A percentile compares a stretch with the other conserved stretches of the same genome.
phyloP scores from a whole-genome alignment of 306 rosid genomes.

The Citrullus mucosospermus region DNA sequence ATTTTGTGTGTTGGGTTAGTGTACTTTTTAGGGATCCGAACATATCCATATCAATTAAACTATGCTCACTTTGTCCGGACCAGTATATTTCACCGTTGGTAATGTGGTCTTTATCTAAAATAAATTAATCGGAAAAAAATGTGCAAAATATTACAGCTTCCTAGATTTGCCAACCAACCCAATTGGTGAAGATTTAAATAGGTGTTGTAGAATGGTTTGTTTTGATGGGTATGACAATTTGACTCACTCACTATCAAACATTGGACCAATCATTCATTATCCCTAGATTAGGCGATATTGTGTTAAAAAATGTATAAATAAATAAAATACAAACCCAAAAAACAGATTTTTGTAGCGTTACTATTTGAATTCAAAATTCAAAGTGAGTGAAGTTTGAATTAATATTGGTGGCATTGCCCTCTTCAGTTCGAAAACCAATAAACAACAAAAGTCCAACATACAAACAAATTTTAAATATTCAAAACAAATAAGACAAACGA shows the following conservation, averaged over 20 bases:
- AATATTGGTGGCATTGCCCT: background rate
- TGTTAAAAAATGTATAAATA: background rate
- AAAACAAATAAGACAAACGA: background rate
- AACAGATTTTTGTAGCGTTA: background rate
- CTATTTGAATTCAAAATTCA: constrained; percentile 1
- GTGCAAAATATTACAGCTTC: background rate
- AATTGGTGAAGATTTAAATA: background rate
- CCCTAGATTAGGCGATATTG: background rate
- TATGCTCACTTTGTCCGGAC: too few relatives aligned
- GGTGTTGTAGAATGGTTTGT: background rate
- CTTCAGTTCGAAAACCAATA: background rate
- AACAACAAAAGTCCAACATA: background rate
- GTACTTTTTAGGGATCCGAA: too few relatives aligned
- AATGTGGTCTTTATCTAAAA: too few relatives aligned
- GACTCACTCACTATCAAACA: background rate
- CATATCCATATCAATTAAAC: too few relatives aligned
- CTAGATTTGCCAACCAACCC: background rate
- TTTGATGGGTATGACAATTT: background rate
- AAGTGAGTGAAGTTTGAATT: background rate
- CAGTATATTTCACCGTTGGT: too few relatives aligned
- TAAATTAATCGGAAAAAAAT: too few relatives aligned
- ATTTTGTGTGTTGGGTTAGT: too few relatives aligned
- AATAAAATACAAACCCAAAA: background rate
- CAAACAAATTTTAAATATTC: background rate
- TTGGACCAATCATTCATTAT: background rate